phyloP scores from a whole-genome alignment of 805 yeast species.

The Teunomyces tritomae region DNA sequence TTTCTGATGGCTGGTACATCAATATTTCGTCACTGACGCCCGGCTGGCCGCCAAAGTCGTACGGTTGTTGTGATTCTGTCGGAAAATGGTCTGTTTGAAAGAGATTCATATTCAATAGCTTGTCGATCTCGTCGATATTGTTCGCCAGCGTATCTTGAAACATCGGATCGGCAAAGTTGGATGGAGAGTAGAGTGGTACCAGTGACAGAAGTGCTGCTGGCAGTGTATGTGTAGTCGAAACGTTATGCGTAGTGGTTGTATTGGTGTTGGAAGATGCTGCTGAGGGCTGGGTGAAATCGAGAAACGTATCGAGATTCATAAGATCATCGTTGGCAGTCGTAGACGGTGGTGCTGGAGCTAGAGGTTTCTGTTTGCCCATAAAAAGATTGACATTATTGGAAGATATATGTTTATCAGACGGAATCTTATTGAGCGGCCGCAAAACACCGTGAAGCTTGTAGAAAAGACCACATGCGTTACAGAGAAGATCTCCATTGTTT shows the following conservation, averaged over 20 bases:
- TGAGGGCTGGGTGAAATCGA: constrained; percentile 10
- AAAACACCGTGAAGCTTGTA: constrained; percentile 45
- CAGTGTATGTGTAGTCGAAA: constrained; percentile 1
- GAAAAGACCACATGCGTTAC: constrained; percentile 47
- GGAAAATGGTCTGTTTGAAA: constrained; percentile 34
- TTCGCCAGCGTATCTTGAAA: constrained; percentile 5
- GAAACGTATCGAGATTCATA: constrained; percentile 16
- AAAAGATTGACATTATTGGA: constrained; percentile 1
- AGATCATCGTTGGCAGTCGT: constrained; percentile 9
- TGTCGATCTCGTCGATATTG: constrained; percentile 38
- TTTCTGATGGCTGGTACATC: constrained; percentile 16
- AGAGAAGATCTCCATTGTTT: constrained; percentile 40
- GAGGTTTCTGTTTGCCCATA: not conserved
- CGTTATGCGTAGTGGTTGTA: constrained; percentile 1
- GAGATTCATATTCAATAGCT: constrained; percentile 37
- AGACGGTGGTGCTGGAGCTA: too few relatives aligned
- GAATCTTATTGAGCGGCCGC: constrained; percentile 32
- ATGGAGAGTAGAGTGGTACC: not conserved
- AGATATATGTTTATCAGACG: constrained; percentile 1
- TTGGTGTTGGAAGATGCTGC: not conserved
- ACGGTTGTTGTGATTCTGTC: not conserved
- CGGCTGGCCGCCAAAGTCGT: constrained; percentile 4
- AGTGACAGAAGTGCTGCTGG: constrained; percentile 1
- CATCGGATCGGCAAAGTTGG: not conserved
- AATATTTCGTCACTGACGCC: constrained; percentile 36